These are phyloP conservation scores for Phytophthora macrochlamydospora DNA, from an alignment of 352 stramenopile genomes.

Conservation along the genomic window DNA sequence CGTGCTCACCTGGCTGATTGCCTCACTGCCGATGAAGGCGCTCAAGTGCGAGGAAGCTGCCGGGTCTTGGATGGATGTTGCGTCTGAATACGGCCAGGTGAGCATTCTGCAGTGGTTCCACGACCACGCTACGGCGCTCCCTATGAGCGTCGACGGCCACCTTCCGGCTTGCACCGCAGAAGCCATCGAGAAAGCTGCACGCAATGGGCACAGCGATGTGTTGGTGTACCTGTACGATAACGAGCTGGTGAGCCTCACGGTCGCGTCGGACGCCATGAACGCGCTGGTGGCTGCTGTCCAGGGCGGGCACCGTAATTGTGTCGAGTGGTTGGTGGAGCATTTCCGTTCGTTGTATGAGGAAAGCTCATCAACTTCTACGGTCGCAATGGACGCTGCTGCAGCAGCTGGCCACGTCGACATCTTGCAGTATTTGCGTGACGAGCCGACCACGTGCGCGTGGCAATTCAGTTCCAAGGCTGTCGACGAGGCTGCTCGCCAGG, in stretches of 20 bases:
- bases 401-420: slow-evolving; percentile 59
- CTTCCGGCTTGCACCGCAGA: slow-evolving; percentile 54
- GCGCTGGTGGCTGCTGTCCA: slow-evolving; percentile 59
- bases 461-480: slow-evolving; percentile 60
- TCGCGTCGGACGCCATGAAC: slow-evolving; percentile 55
- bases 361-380: slow-evolving; percentile 34
- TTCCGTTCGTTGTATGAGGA: slow-evolving; percentile 47
- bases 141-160: slow-evolving; percentile 60
- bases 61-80: slow-evolving; percentile 77
- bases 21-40: slow-evolving; percentile 59
- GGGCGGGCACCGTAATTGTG: slow-evolving; percentile 54
- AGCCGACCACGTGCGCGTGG: slow-evolving; percentile 46
- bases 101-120: slow-evolving; percentile 72
- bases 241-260: slow-evolving; percentile 50
- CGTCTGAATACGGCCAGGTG: slow-evolving; percentile 68
- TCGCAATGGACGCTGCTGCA: slow-evolving; percentile 61
- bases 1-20: slow-evolving; percentile 68
- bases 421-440: slow-evolving; percentile 51
- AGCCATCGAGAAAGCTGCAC: slow-evolving; percentile 66
- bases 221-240: slow-evolving; percentile 63
- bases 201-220: slow-evolving; percentile 66
- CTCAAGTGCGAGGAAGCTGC: slow-evolving; percentile 69
- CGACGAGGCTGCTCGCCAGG: slow-evolving; percentile 58
- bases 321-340: slow-evolving; percentile 61
- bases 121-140: slow-evolving; percentile 57